Evolutionary conservation across 805 yeast species (phyloP).

Genomic region (Barnettozyma populi): DNA sequence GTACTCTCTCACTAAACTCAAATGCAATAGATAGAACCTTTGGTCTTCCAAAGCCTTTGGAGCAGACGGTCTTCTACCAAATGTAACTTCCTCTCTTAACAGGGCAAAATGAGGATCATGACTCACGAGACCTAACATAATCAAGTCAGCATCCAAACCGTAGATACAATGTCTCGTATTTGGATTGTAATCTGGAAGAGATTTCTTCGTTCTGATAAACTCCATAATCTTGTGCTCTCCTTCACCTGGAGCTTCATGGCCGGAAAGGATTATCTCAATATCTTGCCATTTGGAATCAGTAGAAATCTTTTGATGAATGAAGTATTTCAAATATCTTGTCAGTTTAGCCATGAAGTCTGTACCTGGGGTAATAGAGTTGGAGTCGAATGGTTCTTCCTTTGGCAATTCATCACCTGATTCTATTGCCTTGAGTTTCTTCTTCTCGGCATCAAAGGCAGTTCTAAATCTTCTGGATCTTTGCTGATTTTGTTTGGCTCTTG

Average conservation of each 20-base stretch:
- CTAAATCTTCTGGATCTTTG: constrained; percentile 94
- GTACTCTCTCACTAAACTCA: constrained; percentile 86
- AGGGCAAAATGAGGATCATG: constrained; percentile 96
- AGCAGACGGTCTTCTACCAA: constrained; percentile 50
- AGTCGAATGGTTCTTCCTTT: constrained; percentile 80
- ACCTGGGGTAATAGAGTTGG: constrained; percentile 95
- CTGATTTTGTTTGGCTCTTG: constrained; percentile 97
- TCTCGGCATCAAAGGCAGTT: constrained; percentile 90
- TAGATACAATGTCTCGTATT: constrained; percentile 95
- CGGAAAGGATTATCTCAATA: constrained; percentile 85
- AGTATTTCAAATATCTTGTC: constrained; percentile 77
- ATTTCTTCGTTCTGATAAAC: constrained; percentile 84
- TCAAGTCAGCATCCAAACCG: constrained; percentile 96
- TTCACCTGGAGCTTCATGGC: constrained; percentile 97
- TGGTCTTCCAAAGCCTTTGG: constrained; percentile 62
- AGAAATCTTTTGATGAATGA: constrained; percentile 86
- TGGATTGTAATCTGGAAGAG: constrained; percentile 82
- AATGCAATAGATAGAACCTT: constrained; percentile 75
- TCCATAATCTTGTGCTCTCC: constrained; percentile 99
- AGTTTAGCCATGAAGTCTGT: constrained; percentile 95
- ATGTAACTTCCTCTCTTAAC: constrained; percentile 90
- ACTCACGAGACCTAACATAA: constrained; percentile 91
- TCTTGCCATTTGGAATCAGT: constrained; percentile 92
- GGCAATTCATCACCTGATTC: constrained; percentile 71
- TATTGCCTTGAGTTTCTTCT: constrained; percentile 65